These are phyloP conservation scores for Physcomitrellopsis africana DNA, from an alignment of 225 moss, liverwort and hornwort genomes.

Conservation along the genomic window DNA sequence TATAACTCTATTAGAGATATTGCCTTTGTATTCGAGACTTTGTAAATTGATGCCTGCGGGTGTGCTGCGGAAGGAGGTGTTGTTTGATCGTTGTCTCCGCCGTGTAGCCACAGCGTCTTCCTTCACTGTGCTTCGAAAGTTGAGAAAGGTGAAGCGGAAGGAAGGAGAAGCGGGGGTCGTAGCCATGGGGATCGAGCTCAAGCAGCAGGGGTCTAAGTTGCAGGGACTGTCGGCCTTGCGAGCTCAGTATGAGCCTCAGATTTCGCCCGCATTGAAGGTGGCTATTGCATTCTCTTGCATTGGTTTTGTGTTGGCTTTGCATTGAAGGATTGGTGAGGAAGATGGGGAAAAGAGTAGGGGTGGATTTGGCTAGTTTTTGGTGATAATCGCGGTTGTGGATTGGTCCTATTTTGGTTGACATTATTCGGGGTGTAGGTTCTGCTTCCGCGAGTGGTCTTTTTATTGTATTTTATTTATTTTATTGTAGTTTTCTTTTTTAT, in stretches of 20 bases:
- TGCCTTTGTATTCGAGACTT: neutral
- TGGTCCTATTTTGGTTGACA: neutral
- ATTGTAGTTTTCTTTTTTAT: neutral
- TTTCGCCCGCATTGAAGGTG: conserved; percentile 56
- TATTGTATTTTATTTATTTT: neutral
- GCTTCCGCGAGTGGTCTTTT: neutral
- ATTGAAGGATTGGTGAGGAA: neutral
- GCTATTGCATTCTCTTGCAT: neutral
- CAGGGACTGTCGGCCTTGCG: conserved; percentile 57
- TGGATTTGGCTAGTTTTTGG: neutral
- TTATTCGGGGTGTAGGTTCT: conserved; percentile 15
- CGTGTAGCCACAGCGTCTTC: neutral
- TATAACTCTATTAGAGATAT: accelerated
- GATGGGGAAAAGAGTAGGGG: neutral
- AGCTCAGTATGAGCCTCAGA: conserved; percentile 50
- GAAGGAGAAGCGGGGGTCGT: neutral
- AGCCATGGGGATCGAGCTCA: conserved; percentile 57
- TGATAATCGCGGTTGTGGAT: neutral
- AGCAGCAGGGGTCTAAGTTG: conserved; percentile 45
- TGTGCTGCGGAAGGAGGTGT: neutral
- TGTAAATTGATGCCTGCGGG: conserved; percentile 13
- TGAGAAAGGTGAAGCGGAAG: conserved; percentile 21
- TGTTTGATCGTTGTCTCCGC: conserved; percentile 31
- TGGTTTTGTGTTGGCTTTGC: conserved; percentile 7
- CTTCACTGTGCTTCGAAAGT: neutral